These are phyloP conservation scores for Hydnomerulius pinastri DNA, from an alignment of 768 basidiomycete species.

Conservation along the genomic window DNA sequence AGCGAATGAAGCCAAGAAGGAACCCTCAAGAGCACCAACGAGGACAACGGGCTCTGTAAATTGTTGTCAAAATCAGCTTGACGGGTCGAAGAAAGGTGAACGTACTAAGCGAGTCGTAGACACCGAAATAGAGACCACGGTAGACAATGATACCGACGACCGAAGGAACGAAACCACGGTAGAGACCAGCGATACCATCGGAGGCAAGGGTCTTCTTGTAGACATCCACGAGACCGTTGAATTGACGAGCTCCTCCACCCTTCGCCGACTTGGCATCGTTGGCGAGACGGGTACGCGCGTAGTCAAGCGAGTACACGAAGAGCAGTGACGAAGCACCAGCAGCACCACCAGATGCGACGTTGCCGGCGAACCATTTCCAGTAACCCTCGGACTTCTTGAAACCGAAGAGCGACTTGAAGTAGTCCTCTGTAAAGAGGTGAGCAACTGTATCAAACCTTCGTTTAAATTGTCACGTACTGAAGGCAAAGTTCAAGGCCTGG, in stretches of 20 bases:
- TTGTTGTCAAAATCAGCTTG: constrained; percentile 23
- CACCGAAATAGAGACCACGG: constrained; percentile 99
- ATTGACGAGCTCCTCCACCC: constrained; percentile 91
- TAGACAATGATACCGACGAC: constrained; percentile 99
- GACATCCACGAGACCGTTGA: constrained; percentile 97
- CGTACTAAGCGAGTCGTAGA: constrained; percentile 91
- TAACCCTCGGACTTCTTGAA: constrained; percentile 99
- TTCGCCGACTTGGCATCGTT: constrained; percentile 97
- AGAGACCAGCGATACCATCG: constrained; percentile 98
- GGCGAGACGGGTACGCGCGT: constrained; percentile 98
- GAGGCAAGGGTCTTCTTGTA: constrained; percentile 97
- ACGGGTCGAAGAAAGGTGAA: constrained; percentile 30
- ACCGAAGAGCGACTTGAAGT: constrained; percentile 98
- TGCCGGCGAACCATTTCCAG: constrained; percentile 98
- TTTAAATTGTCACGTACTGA: constrained; percentile 66
- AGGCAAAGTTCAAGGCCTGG: constrained; percentile 99
- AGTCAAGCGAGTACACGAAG: constrained; percentile 99
- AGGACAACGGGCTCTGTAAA: constrained; percentile 91
- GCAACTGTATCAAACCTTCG: neutral
- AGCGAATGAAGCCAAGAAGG: constrained; percentile 94
- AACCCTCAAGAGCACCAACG: constrained; percentile 92
- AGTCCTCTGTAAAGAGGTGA: constrained; percentile 63
- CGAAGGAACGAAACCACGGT: constrained; percentile 99
- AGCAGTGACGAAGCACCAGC: constrained; percentile 98
- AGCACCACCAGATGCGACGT: constrained; percentile 97